These are phyloP conservation scores for Tylopilus subfusipes DNA, from an alignment of 768 basidiomycete species.

Conservation along the genomic window DNA sequence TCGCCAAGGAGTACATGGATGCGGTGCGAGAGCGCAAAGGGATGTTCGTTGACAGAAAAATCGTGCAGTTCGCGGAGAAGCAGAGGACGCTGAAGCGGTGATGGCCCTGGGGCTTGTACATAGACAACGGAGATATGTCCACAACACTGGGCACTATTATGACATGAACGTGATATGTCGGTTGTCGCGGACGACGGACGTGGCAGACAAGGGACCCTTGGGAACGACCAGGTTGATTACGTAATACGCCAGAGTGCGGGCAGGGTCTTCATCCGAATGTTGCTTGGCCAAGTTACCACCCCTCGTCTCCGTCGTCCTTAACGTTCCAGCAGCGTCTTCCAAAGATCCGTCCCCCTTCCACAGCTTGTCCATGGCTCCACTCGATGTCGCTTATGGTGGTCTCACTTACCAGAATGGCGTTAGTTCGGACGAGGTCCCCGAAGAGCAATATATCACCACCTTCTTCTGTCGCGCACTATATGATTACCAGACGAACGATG, in stretches of 20 bases:
- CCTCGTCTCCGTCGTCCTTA: slow-evolving; percentile 9
- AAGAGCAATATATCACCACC: slow-evolving; percentile 60
- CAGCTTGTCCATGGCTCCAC: slow-evolving; percentile 23
- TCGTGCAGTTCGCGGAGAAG: slow-evolving; percentile 95
- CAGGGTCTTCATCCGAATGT: slow-evolving; percentile 15
- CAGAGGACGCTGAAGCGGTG: slow-evolving; percentile 81
- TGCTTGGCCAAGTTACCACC: slow-evolving; percentile 12
- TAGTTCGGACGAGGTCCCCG: slow-evolving; percentile 34
- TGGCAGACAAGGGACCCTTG: slow-evolving; percentile 9
- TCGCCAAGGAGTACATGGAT: slow-evolving; percentile 95
- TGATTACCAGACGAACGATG: slow-evolving; percentile 84
- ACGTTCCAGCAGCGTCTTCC: slow-evolving; percentile 1
- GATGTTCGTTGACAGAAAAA: slow-evolving; percentile 91
- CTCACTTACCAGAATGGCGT: slow-evolving; percentile 20
- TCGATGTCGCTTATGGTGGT: slow-evolving; percentile 22
- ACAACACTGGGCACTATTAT: neutral
- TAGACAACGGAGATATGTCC: neutral
- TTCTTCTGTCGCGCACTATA: slow-evolving; percentile 92
- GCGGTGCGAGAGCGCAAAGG: slow-evolving; percentile 88
- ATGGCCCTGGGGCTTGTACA: slow-evolving; percentile 6
- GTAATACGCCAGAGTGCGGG: slow-evolving; percentile 17
- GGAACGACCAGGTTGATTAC: slow-evolving; percentile 18
- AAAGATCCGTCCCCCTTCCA: neutral
- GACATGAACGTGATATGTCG: neutral
- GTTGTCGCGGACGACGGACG: neutral